These are phyloP conservation scores for Lactuca sativa DNA, from an alignment of 129 eudicot genomes.

Conservation along the genomic window DNA sequence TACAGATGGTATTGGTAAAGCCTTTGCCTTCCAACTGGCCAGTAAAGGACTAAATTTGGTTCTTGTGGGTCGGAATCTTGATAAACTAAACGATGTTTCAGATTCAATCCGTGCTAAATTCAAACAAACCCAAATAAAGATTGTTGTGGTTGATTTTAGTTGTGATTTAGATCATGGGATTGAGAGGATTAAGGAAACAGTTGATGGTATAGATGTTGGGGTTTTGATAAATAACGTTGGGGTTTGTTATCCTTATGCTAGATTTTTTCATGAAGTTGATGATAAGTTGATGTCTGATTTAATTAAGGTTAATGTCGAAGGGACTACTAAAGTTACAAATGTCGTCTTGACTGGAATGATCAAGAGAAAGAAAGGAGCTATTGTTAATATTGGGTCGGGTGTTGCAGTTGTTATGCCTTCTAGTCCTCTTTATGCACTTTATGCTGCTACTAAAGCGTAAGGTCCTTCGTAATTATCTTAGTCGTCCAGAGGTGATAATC, in stretches of 20 bases:
- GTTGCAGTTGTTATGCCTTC: background rate
- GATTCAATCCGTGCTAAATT: constrained; percentile 40
- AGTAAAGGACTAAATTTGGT: constrained; percentile 58
- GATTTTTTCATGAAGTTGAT: constrained; percentile 1
- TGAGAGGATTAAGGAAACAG: constrained; percentile 15
- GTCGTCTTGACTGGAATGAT: background rate
- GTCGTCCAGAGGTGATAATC: too few relatives aligned
- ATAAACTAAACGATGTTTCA: constrained; percentile 58
- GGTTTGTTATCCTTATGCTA: constrained; percentile 24
- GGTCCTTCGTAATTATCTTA: background rate
- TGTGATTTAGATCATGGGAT: constrained; percentile 37
- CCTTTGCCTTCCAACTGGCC: constrained; percentile 77
- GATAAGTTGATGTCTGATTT: background rate
- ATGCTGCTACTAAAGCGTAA: background rate
- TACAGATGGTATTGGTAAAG: constrained; percentile 91
- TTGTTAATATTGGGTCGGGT: constrained; percentile 2
- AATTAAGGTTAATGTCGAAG: background rate
- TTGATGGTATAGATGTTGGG: constrained; percentile 32
- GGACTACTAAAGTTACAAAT: background rate
- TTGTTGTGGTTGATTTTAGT: constrained; percentile 60
- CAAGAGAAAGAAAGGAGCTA: constrained; percentile 5
- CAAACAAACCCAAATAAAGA: constrained; percentile 50
- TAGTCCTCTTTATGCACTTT: background rate
- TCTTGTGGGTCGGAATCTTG: constrained; percentile 73
- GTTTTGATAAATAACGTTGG: constrained; percentile 31